Conservation (phyloP, 2,329 filamentous ascomycete species). For the Fusarium luffae region DNA sequence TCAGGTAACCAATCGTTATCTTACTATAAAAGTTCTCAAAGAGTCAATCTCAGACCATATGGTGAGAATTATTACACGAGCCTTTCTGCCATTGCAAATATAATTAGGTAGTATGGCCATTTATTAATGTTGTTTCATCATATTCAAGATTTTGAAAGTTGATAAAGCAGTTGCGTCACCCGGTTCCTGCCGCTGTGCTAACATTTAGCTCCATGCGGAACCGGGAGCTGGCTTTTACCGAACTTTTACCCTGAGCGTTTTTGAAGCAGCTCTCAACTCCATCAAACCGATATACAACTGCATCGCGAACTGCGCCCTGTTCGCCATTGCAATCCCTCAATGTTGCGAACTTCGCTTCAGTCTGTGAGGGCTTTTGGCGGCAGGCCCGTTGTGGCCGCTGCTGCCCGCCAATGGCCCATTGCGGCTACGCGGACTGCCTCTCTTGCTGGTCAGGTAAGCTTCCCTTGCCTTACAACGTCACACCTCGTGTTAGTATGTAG, state of each 20-base stretch:
- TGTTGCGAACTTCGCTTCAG: constrained; percentile 76
- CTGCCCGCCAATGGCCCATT: constrained; percentile 69
- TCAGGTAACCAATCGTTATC: background rate
- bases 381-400: constrained; percentile 63
- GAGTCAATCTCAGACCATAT: background rate
- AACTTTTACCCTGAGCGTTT: constrained; percentile 59
- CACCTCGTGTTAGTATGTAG: constrained; percentile 35
- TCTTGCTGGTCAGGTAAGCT: constrained; percentile 49
- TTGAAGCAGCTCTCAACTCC: constrained; percentile 51
- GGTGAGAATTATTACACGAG: background rate
- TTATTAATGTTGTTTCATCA: background rate
- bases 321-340: constrained; percentile 64
- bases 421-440: constrained; percentile 50
- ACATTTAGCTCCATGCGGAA: constrained; percentile 38
- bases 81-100: background rate
- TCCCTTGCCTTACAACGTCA: constrained; percentile 52
- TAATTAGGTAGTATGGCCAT: background rate
- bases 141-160: background rate
- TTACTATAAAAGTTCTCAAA: background rate
- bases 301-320: constrained; percentile 48
- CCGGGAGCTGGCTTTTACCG: constrained; percentile 54
- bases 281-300: constrained; percentile 48
- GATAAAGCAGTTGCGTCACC: constrained; percentile 48
- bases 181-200: constrained; percentile 51
- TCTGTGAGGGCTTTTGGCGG: constrained; percentile 69